Evolutionary conservation across 768 basidiomycete genomes (phyloP), one percentile per base, ranked within the genome.

Genomic region (Daedalea quercina): DNA sequence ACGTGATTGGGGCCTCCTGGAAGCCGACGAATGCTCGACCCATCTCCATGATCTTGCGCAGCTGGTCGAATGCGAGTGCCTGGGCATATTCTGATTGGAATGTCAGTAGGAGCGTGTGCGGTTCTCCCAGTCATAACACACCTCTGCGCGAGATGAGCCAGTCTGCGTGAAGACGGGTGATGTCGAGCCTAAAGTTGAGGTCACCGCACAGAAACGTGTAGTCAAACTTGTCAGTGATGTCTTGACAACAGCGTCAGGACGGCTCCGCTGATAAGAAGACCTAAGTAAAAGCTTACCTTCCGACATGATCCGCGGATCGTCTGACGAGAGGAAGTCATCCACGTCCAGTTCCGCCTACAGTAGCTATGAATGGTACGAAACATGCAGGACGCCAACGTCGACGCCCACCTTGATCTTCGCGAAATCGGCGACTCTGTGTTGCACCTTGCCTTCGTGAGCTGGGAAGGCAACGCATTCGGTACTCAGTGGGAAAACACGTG

Each of bases 81-180:
- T 93, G 87, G 1, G 74, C 71, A 59, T 89, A 97, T 19, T 94
- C 91, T 91, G 57, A 17, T n/a, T 22, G 26, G 8, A 33, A 17
- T 11, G 23, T 35, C 13, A 40, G 22, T 35, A 23, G 0, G 37
- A 25, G 24, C 1, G 11, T 33, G 12, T 3, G 11, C 42, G 19
- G 13, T 22, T 9, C 22, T 43, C 9, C n/a, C n/a, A n/a, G n/a
- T n/a, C n/a, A n/a, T n/a, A n/a, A n/a, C 69, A 35, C 56, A 88
- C 89, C 89, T 73, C 84, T 83, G 33, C 82, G 80, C 23, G 89
- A 81, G 54, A 94, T 83, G 3, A 97, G 73, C 93, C 94, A 96
- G 67, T 97, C 94, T 3, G 94, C 94, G 63, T 97, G 94, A 12
- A 94, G 69, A 17, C 94, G 79, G 6, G 93, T 87, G 43, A 96